Base-by-base conservation (phyloP, 495 filamentous ascomycete species). In the Hypoxylon lienhwacheense region DNA sequence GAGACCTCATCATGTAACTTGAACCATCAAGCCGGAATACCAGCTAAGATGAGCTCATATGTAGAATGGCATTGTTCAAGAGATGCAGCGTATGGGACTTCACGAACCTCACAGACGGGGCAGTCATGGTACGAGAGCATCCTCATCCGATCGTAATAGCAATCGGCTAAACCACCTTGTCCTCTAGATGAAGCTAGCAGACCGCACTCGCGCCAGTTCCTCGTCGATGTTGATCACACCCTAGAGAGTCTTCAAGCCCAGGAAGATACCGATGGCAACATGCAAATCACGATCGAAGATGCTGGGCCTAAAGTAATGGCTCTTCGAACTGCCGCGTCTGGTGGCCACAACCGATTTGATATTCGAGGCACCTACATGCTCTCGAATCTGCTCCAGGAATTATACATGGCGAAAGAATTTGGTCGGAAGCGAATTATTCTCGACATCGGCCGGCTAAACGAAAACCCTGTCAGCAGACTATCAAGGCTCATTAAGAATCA, bases 261-360 rank as follows among this genome's bases (percentile, higher is more conserved):
- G 41, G 93, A 98, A 66, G 93, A 97, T 62, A 91, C 90, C 2
- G 90, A 98, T 69, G 73, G 77, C 14, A 95, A 97, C 66, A 85
- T 85, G 74, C 90, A 97, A 69, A 98, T 98, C 65, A 97, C 93
- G 4, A 95, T 97, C 59, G 92, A 97, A 66, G 93, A 97, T 73
- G 73, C 77, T 48, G 93, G 93, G 8, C 93, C 93, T 14, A 98
- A 98, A 84, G 90, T 92, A 69, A 73, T 97, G 46, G 82, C 87
- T 17, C 72, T 97, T 22, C 88, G 90, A 63, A 96, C 92, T 3
- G 86, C 85, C n/a, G 83, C 79, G 25, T 97, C 93, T 19, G 85
- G 83, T 24, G 91, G 90, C n/a, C 81, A 85, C 70, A 89, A 89
- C 58, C 77, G 79, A 44, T 86, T 88, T 60, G 90, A 96, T 54